Evolutionary conservation across 2,329 filamentous ascomycete species (phyloP).

Genomic region (Mycosphaerella sp.): DNA sequence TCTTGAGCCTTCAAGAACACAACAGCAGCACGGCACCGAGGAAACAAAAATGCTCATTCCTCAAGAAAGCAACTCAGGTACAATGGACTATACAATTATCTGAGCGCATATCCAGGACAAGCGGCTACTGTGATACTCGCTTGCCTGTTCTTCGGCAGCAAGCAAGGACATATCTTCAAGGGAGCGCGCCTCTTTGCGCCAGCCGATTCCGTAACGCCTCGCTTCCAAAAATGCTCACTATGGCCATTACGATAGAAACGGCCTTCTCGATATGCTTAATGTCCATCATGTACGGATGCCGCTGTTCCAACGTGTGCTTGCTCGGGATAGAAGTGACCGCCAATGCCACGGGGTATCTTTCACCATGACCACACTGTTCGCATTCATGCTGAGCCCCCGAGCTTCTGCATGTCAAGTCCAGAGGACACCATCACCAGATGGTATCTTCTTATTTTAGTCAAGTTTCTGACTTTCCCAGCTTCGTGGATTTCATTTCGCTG

Average conservation of each 20-base stretch:
- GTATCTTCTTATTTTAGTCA: background rate
- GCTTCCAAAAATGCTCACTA: background rate
- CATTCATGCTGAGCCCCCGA: no score
- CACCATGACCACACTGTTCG: no score
- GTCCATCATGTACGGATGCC: background rate
- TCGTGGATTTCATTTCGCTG: conserved; percentile 6
- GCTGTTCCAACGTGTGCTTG: no score
- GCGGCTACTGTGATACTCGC: background rate
- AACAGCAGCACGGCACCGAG: no score
- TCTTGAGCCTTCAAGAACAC: no score
- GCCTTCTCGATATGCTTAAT: background rate
- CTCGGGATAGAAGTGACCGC: no score
- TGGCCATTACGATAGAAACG: background rate
- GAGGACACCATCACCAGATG: background rate
- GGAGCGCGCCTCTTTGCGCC: background rate
- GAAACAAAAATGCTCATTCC: no score
- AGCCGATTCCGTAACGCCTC: background rate
- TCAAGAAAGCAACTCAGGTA: no score
- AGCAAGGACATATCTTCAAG: background rate
- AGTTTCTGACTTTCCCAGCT: background rate
- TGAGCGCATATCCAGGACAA: no score
- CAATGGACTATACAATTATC: no score
- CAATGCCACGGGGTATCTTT: no score
- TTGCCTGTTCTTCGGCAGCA: background rate
- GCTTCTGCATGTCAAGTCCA: background rate